Evolutionary conservation across 768 basidiomycete species (phyloP), one percentile per base, ranked within the genome.

Genomic region (Boletus sp.): DNA sequence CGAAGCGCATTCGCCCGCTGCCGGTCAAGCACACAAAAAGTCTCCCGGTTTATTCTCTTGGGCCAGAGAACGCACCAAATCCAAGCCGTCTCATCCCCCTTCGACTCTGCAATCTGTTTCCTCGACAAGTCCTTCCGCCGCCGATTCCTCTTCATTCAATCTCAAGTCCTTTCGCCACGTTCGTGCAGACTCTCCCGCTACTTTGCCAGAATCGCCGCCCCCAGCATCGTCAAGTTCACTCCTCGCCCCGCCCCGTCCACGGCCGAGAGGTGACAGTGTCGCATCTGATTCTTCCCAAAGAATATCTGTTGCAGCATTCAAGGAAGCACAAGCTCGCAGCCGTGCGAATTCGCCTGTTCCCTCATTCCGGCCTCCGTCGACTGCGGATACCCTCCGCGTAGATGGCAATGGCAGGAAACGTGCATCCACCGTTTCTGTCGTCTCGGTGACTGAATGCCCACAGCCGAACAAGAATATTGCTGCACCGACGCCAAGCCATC

Each of bases 221-320:
- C 71, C 74, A 15, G 61, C 76, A 36, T 59, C 69, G 17, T 57
- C 58, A 7, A 48, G 48, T 18, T 36, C 55, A 1, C 57, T 67
- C n/a, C 71, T 75, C 1, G 77, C 82, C 5, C 72, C 76, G 11
- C 74, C 68, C 6, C 65, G 65, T 7, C 67, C 80, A 18, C 80
- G 86, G 2, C 81, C 83, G 15, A 80, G 89, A 62, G 82, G 78
- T 20, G 74, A 76, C 44, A 87, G 86, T 69, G 63, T 77, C 58
- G 79, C 80, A 17, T 86, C 86, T 4, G 86, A 89, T 40, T 76
- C 83, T 6, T 84, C 85, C 2, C 89, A 89, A 59, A 81, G 88
- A 52, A 91, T 92, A 28, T 87, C 87, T 8, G 85, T 92, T 33
- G 90, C 88, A 3, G 90, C 90, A 3, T 92, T 92, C 67, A 82